A percentile compares a stretch with the other conserved stretches of the same genome.
These are phyloP conservation scores for Artemisia tridentata DNA, from an alignment of 129 eudicot species.

Conservation along the genomic window DNA sequence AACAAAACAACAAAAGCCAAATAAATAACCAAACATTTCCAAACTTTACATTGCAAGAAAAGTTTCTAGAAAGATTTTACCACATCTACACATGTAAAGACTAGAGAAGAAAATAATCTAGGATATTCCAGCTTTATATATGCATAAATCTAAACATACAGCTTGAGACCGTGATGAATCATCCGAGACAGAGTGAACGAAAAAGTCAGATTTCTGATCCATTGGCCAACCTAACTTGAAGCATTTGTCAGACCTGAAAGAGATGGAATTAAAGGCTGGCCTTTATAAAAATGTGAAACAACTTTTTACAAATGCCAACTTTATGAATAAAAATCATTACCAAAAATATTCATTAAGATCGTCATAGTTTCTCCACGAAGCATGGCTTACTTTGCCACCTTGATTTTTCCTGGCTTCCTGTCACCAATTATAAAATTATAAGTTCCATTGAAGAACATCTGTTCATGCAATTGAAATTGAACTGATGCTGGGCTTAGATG, in stretches of 20 bases:
- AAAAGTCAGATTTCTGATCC: slow-evolving; percentile 77
- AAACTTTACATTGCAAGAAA: too few species aligned
- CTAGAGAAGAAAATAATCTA: too few species aligned
- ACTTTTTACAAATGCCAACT: slow-evolving; percentile 6
- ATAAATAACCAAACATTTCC: too few species aligned
- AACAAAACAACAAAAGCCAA: neutral
- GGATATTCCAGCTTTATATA: neutral
- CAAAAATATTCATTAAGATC: slow-evolving; percentile 97
- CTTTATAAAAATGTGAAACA: neutral
- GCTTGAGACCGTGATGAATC: slow-evolving; percentile 36
- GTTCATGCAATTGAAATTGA: neutral
- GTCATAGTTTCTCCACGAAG: slow-evolving; percentile 97
- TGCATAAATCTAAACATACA: slow-evolving; percentile 36
- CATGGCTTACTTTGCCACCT: slow-evolving; percentile 86
- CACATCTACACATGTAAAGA: too few species aligned
- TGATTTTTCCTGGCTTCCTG: slow-evolving; percentile 92
- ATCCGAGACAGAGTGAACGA: slow-evolving; percentile 51
- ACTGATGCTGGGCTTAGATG: neutral
- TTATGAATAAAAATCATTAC: slow-evolving; percentile 35
- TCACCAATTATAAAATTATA: slow-evolving; percentile 18
- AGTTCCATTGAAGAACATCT: neutral
- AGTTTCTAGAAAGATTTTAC: too few species aligned
- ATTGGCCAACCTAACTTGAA: slow-evolving; percentile 95
- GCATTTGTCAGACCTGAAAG: slow-evolving; percentile 70
- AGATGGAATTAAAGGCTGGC: slow-evolving; percentile 9